These are phyloP conservation scores for Cephaloascus albidus DNA, from an alignment of 805 yeast species.

Conservation along the genomic window DNA sequence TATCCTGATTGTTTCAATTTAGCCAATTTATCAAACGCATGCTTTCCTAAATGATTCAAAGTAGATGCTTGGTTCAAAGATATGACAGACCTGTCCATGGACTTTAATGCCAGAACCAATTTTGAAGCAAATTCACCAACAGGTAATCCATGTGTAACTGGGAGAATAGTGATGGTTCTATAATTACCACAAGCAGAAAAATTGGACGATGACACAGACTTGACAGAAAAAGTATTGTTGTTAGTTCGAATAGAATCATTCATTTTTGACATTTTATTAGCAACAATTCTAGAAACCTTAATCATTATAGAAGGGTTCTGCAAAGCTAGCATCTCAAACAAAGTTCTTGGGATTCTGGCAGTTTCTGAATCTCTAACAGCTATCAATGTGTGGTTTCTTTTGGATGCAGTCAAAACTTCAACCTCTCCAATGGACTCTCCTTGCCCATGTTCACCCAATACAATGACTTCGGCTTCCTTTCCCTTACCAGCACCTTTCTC, in stretches of 20 bases:
- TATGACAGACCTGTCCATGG: constrained; percentile 64
- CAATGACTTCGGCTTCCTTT: constrained; percentile 9
- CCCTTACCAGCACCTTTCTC: constrained; percentile 4
- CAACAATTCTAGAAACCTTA: constrained; percentile 81
- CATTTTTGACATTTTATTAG: constrained; percentile 34
- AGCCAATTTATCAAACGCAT: constrained; percentile 87
- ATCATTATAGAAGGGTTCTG: constrained; percentile 88
- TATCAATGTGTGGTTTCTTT: constrained; percentile 58
- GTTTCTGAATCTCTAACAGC: constrained; percentile 92
- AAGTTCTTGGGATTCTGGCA: constrained; percentile 83
- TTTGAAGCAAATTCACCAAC: constrained; percentile 76
- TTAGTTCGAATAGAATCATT: constrained; percentile 19
- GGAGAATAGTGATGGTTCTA: constrained; percentile 78
- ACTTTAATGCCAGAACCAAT: constrained; percentile 60
- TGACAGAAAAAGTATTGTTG: constrained; percentile 8
- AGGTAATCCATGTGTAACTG: constrained; percentile 75
- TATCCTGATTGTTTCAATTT: constrained; percentile 80
- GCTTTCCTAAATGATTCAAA: constrained; percentile 72
- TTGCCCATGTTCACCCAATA: constrained; percentile 78
- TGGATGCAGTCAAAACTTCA: constrained; percentile 79
- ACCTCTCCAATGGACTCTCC: constrained; percentile 94
- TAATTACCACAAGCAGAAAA: constrained; percentile 37
- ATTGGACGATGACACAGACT: constrained; percentile 15
- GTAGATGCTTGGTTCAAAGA: constrained; percentile 80
- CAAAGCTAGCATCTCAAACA: constrained; percentile 77